These are phyloP conservation scores for Geranium incanum DNA, from an alignment of 441 rosid genomes.

Conservation along the genomic window DNA sequence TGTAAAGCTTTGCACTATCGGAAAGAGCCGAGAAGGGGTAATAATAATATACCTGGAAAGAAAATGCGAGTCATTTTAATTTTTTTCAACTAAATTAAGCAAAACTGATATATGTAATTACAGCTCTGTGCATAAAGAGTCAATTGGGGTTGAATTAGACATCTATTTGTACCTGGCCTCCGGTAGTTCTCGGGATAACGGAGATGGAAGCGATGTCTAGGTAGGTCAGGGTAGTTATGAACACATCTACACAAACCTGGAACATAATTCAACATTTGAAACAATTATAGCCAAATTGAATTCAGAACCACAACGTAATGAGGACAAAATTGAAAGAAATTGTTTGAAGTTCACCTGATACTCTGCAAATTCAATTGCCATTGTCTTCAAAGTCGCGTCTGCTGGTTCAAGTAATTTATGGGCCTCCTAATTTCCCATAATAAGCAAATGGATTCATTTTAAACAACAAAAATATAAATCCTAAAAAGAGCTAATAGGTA, in stretches of 20 bases:
- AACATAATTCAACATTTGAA: conserved; percentile 4
- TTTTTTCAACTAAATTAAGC: conserved; percentile 3
- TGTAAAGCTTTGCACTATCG: conserved; percentile 94
- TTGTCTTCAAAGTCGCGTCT: conserved; percentile 70
- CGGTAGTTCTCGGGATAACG: conserved; percentile 79
- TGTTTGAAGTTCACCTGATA: conserved; percentile 49
- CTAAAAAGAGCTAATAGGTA: background rate
- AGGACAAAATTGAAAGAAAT: background rate
- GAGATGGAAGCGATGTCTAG: conserved; percentile 82
- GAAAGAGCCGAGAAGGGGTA: conserved; percentile 84
- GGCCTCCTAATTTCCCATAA: conserved; percentile 55
- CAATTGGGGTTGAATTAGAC: background rate
- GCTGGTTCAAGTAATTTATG: conserved; percentile 84
- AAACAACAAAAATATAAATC: background rate
- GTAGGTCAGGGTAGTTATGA: conserved; percentile 72
- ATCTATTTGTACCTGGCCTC: conserved; percentile 67
- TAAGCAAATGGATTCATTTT: background rate
- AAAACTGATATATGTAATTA: background rate
- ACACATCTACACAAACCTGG: conserved; percentile 90
- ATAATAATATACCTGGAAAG: conserved; percentile 76
- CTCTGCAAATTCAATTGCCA: conserved; percentile 97
- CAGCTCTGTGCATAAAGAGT: too few relatives aligned
- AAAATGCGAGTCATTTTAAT: conserved; percentile 15
- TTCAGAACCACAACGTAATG: background rate
- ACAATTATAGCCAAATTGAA: conserved; percentile 10